Base-by-base conservation (phyloP, 192 early-diverging fungal species). In the Thoreauomyces humboldtii region DNA sequence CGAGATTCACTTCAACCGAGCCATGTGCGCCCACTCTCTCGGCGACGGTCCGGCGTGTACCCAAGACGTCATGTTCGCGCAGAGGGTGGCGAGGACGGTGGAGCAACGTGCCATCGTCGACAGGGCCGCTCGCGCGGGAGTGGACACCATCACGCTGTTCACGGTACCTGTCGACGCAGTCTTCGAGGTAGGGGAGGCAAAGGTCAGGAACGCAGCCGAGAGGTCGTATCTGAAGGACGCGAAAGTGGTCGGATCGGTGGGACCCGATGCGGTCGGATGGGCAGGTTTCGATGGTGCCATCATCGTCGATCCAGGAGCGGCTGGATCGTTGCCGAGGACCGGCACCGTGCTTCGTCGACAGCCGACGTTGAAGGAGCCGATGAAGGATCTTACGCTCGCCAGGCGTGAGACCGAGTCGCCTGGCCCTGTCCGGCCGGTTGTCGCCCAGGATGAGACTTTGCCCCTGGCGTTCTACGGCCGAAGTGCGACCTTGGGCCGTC, bases 1-100 rank as follows among this genome's bases (percentile, higher is more conserved):
- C 70, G 91, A 98, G 72, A 84, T 94, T 6, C 72, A 92, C 48
- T 98, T 91, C 81, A 96, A 96, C 73, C 85, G 91, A 9, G 94
- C 86, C 17, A 78, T 94, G 34, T 90, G 88, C 66, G 77, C 81
- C 53, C 80, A 92, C 22, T 86, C 85, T 29, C 44, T 92, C 25
- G 82, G 81, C 2, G 77, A 89, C 66, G 81, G 77, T 48, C 73
- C 83, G 24, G 90, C 15, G n/a, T 44, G 80, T 19, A 75, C 82
- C 50, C 73, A 76, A 0, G 92, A 94, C 74, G 71, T 93, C 28
- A 74, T 75, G 52, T 62, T 61, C 41, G 82, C 85, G 33, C 77
- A 73, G 3, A 71, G 81, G 55, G 25, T 51, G 36, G 25, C 22
- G 6, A 27, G 67, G 17, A 65, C 67, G 0, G 17, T 44, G 11